phyloP scores from a whole-genome alignment of 176 grass and related monocot species.

The Cocos nucifera region DNA sequence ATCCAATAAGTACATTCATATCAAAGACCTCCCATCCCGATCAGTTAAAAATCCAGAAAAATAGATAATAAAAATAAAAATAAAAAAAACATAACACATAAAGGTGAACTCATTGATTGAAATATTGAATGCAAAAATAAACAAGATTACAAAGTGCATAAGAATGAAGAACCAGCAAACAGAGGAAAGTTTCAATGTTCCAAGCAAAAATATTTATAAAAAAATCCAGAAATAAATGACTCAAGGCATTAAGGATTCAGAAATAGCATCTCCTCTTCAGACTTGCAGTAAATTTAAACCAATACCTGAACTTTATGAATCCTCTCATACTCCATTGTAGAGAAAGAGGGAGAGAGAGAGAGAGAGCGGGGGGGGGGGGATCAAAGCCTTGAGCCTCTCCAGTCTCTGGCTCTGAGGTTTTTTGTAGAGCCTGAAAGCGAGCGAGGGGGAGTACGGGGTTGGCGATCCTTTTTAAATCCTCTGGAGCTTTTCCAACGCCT shows the following conservation, averaged over 20 bases:
- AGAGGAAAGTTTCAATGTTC: neutral
- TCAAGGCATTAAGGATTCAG: constrained; percentile 1
- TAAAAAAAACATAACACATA: no score
- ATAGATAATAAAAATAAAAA: no score
- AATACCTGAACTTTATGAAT: constrained; percentile 83
- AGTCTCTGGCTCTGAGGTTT: neutral
- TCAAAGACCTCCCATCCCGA: no score
- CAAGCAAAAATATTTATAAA: neutral
- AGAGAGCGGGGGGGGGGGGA: no score
- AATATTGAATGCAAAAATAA: neutral
- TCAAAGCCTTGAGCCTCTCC: neutral
- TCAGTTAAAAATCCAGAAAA: no score
- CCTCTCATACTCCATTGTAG: constrained; percentile 81
- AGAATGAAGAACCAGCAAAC: neutral
- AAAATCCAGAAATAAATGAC: neutral
- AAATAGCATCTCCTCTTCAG: neutral
- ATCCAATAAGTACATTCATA: no score
- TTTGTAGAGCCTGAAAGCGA: constrained; percentile 1
- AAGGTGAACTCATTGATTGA: no score
- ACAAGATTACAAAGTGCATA: neutral
- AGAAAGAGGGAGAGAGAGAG: neutral
- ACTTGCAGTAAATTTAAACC: neutral
- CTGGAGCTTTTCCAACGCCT: neutral
- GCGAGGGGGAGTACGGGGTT: neutral
- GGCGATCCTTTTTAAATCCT: constrained; percentile 15